A percentile compares a stretch with the other conserved stretches of the same genome.
Conservation (phyloP, 805 yeast species). For the Geotrichum ghanense region DNA sequence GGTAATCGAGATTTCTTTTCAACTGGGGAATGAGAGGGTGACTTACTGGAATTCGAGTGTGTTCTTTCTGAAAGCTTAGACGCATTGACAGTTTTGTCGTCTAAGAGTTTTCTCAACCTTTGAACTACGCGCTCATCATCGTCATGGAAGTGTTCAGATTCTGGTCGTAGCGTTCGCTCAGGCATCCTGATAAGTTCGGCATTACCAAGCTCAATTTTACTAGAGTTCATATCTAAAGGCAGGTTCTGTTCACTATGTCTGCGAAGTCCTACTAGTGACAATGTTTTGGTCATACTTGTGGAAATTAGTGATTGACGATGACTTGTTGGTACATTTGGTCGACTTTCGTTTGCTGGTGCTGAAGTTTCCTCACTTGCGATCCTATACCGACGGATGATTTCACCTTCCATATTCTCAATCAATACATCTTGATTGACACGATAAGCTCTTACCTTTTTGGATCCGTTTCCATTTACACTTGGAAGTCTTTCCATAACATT, state of each 20-base stretch:
- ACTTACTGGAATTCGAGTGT: not conserved
- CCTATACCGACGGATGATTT: constrained; percentile 69
- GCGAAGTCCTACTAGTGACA: constrained; percentile 1
- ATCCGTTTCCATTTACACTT: not conserved
- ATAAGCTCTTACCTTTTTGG: constrained; percentile 49
- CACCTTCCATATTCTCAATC: constrained; percentile 89
- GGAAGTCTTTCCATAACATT: constrained; percentile 8
- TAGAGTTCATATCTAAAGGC: not conserved
- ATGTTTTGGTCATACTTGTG: constrained; percentile 4
- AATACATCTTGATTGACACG: constrained; percentile 66
- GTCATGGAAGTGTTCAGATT: not conserved
- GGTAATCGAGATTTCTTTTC: not conserved
- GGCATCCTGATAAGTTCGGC: not conserved
- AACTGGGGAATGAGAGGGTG: not conserved
- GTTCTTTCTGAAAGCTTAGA: not conserved
- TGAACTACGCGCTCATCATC: not conserved
- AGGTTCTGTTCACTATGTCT: not conserved
- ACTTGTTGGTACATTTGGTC: too few relatives aligned
- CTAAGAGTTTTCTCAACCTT: not conserved
- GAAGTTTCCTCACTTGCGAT: constrained; percentile 44
- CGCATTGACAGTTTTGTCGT: not conserved
- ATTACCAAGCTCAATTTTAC: not conserved
- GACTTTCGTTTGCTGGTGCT: not conserved
- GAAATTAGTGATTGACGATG: not conserved
- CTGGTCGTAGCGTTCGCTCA: not conserved